These are phyloP conservation scores for Pisolithus microcarpus DNA, from an alignment of 768 basidiomycete genomes.

Conservation along the genomic window DNA sequence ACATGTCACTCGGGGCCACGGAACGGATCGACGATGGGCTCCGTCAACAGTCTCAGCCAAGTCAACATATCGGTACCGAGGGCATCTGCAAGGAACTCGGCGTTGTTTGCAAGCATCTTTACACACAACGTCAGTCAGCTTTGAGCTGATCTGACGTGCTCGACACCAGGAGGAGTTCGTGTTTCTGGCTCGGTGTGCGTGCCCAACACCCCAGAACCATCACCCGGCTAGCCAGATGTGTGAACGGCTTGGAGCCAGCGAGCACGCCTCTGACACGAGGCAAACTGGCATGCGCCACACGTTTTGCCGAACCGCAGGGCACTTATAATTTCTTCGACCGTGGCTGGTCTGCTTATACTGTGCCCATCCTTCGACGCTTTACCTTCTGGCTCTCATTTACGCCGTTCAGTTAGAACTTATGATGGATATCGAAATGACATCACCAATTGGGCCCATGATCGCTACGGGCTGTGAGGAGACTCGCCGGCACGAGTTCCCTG, in stretches of 20 bases:
- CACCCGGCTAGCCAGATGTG: too few species aligned
- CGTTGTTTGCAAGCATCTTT: too few species aligned
- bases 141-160: too few species aligned
- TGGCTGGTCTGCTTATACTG: not conserved
- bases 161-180: too few species aligned
- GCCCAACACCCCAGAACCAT: too few species aligned
- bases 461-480: slow-evolving; percentile 14
- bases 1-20: too few species aligned
- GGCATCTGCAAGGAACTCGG: too few species aligned
- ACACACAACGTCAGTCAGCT: too few species aligned
- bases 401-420: slow-evolving; percentile 4
- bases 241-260: not conserved
- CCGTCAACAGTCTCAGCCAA: not conserved
- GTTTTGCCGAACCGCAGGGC: slow-evolving; percentile 13
- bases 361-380: slow-evolving; percentile 11
- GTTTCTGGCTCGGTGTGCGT: too few species aligned
- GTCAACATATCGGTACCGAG: too few species aligned
- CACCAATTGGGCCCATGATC: slow-evolving; percentile 24
- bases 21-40: too few species aligned
- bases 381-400: not conserved
- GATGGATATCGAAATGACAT: slow-evolving; percentile 30
- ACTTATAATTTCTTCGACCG: slow-evolving; percentile 5
- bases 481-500: slow-evolving; percentile 15
- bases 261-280: slow-evolving; percentile 24
- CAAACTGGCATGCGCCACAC: slow-evolving; percentile 20